These are phyloP conservation scores for Ophiosphaerella korrae DNA, from an alignment of 2,329 filamentous ascomycete genomes.

Conservation along the genomic window DNA sequence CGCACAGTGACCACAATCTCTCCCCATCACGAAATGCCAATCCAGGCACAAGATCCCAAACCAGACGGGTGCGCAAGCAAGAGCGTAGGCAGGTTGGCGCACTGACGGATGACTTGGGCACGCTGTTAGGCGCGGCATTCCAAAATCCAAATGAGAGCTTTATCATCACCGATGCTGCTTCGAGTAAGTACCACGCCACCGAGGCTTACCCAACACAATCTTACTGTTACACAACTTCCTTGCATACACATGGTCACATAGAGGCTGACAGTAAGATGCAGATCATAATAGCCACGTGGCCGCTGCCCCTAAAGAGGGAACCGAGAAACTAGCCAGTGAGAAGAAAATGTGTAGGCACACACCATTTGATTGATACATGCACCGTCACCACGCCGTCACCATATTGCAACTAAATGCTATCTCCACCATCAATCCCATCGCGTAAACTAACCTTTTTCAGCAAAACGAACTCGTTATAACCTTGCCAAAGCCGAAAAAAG, in stretches of 20 bases:
- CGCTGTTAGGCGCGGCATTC: conserved; percentile 24
- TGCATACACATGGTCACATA: conserved; percentile 1
- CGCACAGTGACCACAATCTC: conserved; percentile 22
- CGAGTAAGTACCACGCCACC: conserved; percentile 3
- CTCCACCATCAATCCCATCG: neutral
- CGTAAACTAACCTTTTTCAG: conserved; percentile 7
- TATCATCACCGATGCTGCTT: neutral
- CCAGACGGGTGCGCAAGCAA: conserved; percentile 10
- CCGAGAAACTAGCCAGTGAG: neutral
- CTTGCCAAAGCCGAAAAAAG: conserved; percentile 20
- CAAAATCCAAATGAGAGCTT: conserved; percentile 5
- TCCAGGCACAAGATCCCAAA: conserved; percentile 16
- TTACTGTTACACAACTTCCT: conserved; percentile 1
- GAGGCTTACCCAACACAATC: too few relatives aligned
- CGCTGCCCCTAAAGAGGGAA: too few relatives aligned
- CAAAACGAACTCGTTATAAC: conserved; percentile 25
- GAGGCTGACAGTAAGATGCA: conserved; percentile 2
- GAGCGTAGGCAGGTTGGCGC: conserved; percentile 28
- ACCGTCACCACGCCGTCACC: too few relatives aligned
- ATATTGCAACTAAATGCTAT: too few relatives aligned
- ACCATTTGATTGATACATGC: neutral
- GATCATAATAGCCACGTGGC: neutral
- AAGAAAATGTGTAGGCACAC: conserved; percentile 28
- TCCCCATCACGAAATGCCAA: conserved; percentile 17
- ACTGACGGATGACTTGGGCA: conserved; percentile 23